Conservation (phyloP, 129 eudicot species). For the Apium graveolens region DNA sequence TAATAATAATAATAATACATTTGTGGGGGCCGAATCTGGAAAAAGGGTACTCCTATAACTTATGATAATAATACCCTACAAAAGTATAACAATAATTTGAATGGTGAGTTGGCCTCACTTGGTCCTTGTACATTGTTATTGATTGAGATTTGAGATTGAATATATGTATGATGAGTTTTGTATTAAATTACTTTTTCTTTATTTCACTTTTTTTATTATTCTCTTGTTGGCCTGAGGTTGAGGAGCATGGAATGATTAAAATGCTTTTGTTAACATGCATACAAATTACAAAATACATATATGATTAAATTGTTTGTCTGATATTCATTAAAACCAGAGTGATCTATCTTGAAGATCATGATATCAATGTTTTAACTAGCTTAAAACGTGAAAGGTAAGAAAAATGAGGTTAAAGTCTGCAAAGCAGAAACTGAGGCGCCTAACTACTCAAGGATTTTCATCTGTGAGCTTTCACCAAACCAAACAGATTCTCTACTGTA, state of each 20-base stretch:
- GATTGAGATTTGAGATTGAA: not conserved
- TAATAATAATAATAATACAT: not conserved
- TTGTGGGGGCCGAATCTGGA: not conserved
- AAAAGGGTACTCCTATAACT: not conserved
- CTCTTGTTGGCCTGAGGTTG: conserved; percentile 3
- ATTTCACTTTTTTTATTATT: not conserved
- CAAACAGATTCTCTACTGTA: no score
- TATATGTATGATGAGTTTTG: not conserved
- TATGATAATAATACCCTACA: not conserved
- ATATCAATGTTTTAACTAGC: not conserved
- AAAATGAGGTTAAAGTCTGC: not conserved
- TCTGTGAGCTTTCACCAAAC: no score
- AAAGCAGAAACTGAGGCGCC: not conserved
- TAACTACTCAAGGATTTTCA: no score
- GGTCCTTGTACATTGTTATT: not conserved
- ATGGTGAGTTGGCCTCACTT: not conserved
- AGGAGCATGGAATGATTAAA: conserved; percentile 7
- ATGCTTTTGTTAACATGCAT: not conserved
- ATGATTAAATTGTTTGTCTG: not conserved
- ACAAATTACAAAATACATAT: not conserved
- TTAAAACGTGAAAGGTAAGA: not conserved
- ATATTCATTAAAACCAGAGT: conserved; percentile 3
- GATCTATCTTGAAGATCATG: not conserved
- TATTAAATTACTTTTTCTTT: not conserved
- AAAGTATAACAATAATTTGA: no score